These are phyloP conservation scores for Solanum etuberosum DNA, from an alignment of 257 asterid genomes.

Conservation along the genomic window DNA sequence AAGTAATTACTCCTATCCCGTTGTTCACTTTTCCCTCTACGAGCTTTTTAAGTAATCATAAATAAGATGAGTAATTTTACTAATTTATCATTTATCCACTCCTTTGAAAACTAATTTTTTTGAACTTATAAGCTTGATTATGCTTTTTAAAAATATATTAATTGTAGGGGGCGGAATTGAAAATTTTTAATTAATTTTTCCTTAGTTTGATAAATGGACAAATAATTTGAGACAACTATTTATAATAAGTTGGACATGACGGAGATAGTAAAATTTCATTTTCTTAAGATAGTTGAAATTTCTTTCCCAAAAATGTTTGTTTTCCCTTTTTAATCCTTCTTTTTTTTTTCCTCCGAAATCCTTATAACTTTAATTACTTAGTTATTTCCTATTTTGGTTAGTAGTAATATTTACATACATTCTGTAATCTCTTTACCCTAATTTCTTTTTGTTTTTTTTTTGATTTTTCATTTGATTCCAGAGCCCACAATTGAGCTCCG, in stretches of 20 bases:
- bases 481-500: no score
- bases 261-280: neutral
- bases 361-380: neutral
- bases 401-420: no score
- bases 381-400: neutral
- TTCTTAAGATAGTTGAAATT: neutral
- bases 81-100: neutral
- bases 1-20: neutral
- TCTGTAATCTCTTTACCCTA: no score
- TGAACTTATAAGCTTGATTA: neutral
- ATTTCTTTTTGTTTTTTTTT: no score
- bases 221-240: neutral
- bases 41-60: neutral
- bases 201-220: neutral
- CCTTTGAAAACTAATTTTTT: neutral
- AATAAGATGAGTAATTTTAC: neutral
- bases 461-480: no score
- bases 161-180: neutral
- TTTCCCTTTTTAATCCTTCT: neutral
- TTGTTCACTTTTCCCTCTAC: neutral
- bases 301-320: neutral
- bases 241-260: neutral
- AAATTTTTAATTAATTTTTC: neutral
- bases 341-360: neutral
- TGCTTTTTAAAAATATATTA: neutral